These are phyloP conservation scores for Nyctanthes arbortristis DNA, from an alignment of 257 asterid genomes.

Conservation along the genomic window DNA sequence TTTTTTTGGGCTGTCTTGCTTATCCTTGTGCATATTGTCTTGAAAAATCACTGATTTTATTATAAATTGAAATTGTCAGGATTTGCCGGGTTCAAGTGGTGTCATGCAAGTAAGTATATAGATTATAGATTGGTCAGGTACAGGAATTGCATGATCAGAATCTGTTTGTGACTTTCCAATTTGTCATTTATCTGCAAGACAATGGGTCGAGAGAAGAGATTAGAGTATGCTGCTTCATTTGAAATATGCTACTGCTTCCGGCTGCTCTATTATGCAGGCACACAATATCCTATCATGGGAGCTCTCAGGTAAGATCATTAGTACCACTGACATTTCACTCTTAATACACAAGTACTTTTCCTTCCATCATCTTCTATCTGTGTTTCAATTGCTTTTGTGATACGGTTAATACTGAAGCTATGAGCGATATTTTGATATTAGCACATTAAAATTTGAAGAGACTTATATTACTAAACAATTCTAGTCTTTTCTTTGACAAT, in stretches of 20 bases:
- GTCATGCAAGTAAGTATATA: constrained; percentile 96
- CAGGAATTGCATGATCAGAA: constrained; percentile 7
- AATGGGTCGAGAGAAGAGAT: constrained; percentile 92
- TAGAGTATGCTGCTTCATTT: constrained; percentile 87
- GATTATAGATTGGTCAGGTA: constrained; percentile 19
- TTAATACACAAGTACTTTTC: background rate
- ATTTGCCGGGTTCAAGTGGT: constrained; percentile 88
- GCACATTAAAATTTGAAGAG: background rate
- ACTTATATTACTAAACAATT: background rate
- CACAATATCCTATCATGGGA: constrained; percentile 96
- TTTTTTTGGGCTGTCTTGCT: background rate
- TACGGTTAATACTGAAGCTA: background rate
- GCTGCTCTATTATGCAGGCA: constrained; percentile 82
- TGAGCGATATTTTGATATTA: background rate
- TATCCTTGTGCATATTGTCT: constrained; percentile 25
- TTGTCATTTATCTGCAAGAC: constrained; percentile 49
- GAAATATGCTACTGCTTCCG: constrained; percentile 89
- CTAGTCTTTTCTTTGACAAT: background rate
- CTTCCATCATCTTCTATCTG: background rate
- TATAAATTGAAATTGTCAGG: constrained; percentile 51
- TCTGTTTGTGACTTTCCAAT: constrained; percentile 19
- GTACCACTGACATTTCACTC: background rate
- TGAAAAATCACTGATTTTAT: constrained; percentile 26
- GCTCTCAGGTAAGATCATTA: constrained; percentile 77
- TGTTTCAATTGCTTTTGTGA: background rate